These are phyloP conservation scores for Fusarium circinatum DNA, from an alignment of 2,329 filamentous ascomycete species.

Conservation along the genomic window DNA sequence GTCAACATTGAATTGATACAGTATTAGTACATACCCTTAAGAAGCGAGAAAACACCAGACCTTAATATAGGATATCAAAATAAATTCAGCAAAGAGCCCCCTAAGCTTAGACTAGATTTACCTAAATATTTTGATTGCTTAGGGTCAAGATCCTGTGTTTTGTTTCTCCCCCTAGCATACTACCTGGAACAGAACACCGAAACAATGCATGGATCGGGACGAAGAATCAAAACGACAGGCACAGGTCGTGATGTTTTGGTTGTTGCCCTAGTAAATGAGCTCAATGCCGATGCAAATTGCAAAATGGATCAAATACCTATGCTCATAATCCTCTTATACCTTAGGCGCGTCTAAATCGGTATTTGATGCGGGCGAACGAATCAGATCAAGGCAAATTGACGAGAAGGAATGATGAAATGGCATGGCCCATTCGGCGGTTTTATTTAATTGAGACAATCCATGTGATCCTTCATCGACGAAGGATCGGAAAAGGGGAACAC, in stretches of 20 bases:
- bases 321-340: not conserved
- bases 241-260: not conserved
- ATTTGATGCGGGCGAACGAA: slow-evolving; percentile 2
- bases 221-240: not conserved
- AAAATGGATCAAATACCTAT: slow-evolving; percentile 14
- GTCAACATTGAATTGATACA: no score
- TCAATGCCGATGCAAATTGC: slow-evolving; percentile 10
- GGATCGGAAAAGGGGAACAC: slow-evolving; percentile 9
- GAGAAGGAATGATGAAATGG: slow-evolving; percentile 11
- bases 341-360: not conserved
- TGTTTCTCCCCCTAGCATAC: no score
- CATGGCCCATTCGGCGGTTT: not conserved
- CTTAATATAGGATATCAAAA: no score
- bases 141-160: no score
- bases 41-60: no score
- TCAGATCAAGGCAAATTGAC: not conserved
- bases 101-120: no score
- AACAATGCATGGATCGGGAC: not conserved
- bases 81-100: no score
- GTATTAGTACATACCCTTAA: no score
- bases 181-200: not conserved
- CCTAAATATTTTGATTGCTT: no score
- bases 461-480: slow-evolving; percentile 17
- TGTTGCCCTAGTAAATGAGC: not conserved
- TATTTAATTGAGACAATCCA: slow-evolving; percentile 27